These are phyloP conservation scores for Saksenaea vasiformis DNA, from an alignment of 371 early-diverging fungal species.

Conservation along the genomic window DNA sequence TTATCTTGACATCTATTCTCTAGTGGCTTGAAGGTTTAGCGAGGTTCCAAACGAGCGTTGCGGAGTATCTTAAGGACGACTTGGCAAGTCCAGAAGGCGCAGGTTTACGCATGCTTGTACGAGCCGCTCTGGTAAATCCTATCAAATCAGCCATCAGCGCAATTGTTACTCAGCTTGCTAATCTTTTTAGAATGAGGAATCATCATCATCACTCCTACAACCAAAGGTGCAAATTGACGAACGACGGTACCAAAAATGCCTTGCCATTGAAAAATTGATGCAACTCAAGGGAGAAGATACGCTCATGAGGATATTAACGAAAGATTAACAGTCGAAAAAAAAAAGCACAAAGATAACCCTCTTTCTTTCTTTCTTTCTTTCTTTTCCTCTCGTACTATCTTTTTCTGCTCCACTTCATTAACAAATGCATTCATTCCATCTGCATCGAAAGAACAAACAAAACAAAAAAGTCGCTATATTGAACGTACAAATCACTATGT, in stretches of 20 bases:
- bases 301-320: constrained; percentile 12
- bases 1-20: not conserved
- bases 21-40: constrained; percentile 23
- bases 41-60: constrained; percentile 12
- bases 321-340: not conserved
- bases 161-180: not conserved
- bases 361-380: not conserved
- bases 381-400: not conserved
- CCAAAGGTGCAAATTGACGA: constrained; percentile 9
- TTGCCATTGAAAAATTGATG: constrained; percentile 15
- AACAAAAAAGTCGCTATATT: not conserved
- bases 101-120: constrained; percentile 9
- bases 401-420: not conserved
- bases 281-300: constrained; percentile 15
- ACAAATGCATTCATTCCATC: constrained; percentile 12
- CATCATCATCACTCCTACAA: not conserved
- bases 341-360: not conserved
- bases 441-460: constrained; percentile 9
- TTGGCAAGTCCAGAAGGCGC: not conserved
- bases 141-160: not conserved
- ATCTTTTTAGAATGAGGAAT: not conserved
- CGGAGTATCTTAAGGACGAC: constrained; percentile 4
- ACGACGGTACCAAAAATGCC: constrained; percentile 9
- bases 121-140: constrained; percentile 8
- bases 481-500: not conserved